These are phyloP conservation scores for Acmispon strigosus DNA, from an alignment of 306 rosid genomes.

Conservation along the genomic window DNA sequence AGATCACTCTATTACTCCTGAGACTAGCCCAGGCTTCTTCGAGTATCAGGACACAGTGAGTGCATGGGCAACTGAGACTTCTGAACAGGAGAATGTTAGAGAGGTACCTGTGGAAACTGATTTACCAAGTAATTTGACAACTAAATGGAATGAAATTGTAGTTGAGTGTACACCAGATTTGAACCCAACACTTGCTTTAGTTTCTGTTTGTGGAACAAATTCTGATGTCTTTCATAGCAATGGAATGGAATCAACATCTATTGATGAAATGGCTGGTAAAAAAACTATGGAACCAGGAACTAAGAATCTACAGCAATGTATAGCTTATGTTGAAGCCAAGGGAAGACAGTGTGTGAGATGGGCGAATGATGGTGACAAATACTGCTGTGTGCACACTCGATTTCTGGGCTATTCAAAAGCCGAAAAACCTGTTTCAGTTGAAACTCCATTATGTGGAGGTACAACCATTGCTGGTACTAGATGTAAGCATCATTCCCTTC, in stretches of 20 bases:
- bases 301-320: slow-evolving; percentile 64
- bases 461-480: slow-evolving; percentile 69
- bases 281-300: slow-evolving; percentile 32
- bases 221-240: slow-evolving; percentile 25
- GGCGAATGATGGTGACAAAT: slow-evolving; percentile 76
- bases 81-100: slow-evolving; percentile 32
- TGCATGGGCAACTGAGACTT: slow-evolving; percentile 35
- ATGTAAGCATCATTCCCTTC: slow-evolving; percentile 81
- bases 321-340: slow-evolving; percentile 69
- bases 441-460: slow-evolving; percentile 68
- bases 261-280: slow-evolving; percentile 24
- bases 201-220: too few species aligned
- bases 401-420: slow-evolving; percentile 44
- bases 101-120: slow-evolving; percentile 35
- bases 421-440: slow-evolving; percentile 37
- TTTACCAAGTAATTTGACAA: slow-evolving; percentile 31
- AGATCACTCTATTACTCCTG: slow-evolving; percentile 42
- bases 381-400: slow-evolving; percentile 80
- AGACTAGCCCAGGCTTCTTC: slow-evolving; percentile 50
- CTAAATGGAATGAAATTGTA: slow-evolving; percentile 40
- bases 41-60: slow-evolving; percentile 27
- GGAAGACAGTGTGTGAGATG: slow-evolving; percentile 83
- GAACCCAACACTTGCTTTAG: too few species aligned
- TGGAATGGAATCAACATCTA: slow-evolving; percentile 43
- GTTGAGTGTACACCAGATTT: slow-evolving; percentile 45